These are phyloP conservation scores for Phytophthora lateralis DNA, from an alignment of 352 stramenopile species.

Conservation along the genomic window DNA sequence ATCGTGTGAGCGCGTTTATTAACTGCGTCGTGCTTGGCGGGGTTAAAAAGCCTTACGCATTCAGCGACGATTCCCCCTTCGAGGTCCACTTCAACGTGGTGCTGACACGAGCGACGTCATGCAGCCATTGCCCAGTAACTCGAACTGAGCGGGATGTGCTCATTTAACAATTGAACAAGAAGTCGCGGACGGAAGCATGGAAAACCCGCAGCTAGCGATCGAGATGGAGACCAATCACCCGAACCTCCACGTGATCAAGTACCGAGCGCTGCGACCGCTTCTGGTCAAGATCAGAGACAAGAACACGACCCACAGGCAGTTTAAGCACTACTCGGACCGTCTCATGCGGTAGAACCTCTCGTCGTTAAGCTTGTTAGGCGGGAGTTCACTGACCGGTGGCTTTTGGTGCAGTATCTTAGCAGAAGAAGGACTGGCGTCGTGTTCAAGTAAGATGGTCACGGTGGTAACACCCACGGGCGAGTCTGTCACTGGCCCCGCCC, in stretches of 20 bases:
- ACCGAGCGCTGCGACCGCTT: conserved; percentile 59
- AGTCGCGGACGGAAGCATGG: conserved; percentile 33
- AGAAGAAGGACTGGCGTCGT: conserved; percentile 66
- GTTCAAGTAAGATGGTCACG: conserved; percentile 46
- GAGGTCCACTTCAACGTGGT: conserved; percentile 1
- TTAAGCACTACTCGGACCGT: conserved; percentile 78
- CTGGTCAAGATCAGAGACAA: conserved; percentile 71
- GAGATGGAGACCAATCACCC: conserved; percentile 57
- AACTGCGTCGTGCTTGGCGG: background rate
- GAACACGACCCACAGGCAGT: conserved; percentile 61
- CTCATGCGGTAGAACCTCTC: conserved; percentile 54
- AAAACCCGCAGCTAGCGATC: conserved; percentile 35
- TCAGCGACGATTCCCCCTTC: conserved; percentile 5
- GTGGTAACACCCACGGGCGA: conserved; percentile 66
- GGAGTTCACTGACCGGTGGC: background rate
- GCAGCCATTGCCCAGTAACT: background rate
- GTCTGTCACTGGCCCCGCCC: conserved; percentile 48
- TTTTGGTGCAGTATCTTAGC: conserved; percentile 54
- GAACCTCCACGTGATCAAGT: conserved; percentile 67
- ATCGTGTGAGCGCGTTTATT: conserved; percentile 15
- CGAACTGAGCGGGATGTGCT: background rate
- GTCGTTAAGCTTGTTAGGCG: background rate
- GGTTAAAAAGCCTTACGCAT: conserved; percentile 2
- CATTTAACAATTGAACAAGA: background rate
- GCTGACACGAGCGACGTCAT: conserved; percentile 7